These are phyloP conservation scores for Alternaria panax DNA, from an alignment of 2,329 filamentous ascomycete genomes.

Conservation along the genomic window DNA sequence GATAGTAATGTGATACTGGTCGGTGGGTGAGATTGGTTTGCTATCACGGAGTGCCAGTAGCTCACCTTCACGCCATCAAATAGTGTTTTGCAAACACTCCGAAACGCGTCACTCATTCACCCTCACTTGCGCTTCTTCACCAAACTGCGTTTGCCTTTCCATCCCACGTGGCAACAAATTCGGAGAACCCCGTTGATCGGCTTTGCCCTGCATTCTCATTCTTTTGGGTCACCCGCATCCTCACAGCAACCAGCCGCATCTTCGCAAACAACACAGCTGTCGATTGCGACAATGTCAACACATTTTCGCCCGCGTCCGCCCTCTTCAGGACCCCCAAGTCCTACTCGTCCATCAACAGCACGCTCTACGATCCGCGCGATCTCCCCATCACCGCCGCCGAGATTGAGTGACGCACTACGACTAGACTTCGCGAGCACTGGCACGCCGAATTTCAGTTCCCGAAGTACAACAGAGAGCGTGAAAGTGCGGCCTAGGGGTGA, in stretches of 20 bases:
- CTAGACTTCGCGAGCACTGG: conserved; percentile 9
- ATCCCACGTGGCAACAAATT: background rate
- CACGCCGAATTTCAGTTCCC: background rate
- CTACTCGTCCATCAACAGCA: conserved; percentile 28
- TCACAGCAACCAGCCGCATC: background rate
- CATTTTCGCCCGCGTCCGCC: conserved; percentile 14
- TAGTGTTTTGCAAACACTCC: background rate
- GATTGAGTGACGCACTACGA: conserved; percentile 13
- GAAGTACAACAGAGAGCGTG: background rate
- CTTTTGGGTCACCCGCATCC: background rate
- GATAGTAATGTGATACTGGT: background rate
- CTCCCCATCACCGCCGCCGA: conserved; percentile 35
- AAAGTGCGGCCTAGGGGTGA: conserved; percentile 1
- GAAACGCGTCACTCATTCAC: background rate
- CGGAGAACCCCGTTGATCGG: background rate
- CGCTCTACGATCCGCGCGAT: conserved; percentile 40
- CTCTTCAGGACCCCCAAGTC: conserved; percentile 24
- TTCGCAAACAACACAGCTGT: background rate
- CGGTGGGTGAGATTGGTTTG: background rate
- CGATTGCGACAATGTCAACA: conserved; percentile 6
- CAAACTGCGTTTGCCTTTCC: background rate
- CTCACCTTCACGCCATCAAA: background rate
- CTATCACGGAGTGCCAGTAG: background rate
- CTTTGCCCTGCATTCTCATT: conserved; percentile 1
- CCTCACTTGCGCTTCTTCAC: background rate